These are phyloP conservation scores for Macrocybe sp. DNA, from an alignment of 1,284 basidiomycete genomes.

Conservation along the genomic window DNA sequence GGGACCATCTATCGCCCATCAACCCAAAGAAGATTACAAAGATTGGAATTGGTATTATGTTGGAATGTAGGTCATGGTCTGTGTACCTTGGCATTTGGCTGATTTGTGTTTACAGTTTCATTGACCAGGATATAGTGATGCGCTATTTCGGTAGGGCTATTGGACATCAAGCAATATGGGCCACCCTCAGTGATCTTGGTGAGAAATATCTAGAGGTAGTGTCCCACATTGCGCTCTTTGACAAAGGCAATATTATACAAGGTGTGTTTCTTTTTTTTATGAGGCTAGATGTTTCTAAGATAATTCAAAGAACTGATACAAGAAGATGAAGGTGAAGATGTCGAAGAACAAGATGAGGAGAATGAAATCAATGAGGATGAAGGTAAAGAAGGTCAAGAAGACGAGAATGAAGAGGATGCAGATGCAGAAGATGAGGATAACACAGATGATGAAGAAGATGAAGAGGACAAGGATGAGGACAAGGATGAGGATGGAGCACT, in stretches of 20 bases:
- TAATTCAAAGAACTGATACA: neutral
- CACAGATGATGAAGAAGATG: too few relatives aligned
- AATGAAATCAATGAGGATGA: slow-evolving; percentile 1
- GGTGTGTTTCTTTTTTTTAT: too few relatives aligned
- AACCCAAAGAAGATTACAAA: slow-evolving; percentile 8
- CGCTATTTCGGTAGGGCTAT: slow-evolving; percentile 4
- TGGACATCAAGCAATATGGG: slow-evolving; percentile 7
- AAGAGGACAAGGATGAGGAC: neutral
- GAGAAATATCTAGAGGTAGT: neutral
- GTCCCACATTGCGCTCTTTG: too few relatives aligned
- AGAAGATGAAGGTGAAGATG: slow-evolving; percentile 3
- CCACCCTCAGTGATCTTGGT: neutral
- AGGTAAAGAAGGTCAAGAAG: neutral
- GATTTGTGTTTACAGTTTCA: slow-evolving; percentile 2
- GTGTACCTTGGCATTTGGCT: neutral
- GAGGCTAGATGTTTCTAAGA: neutral
- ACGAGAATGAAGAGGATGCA: neutral
- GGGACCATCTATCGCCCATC: slow-evolving; percentile 19
- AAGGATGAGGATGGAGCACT: slow-evolving; percentile 1
- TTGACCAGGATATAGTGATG: slow-evolving; percentile 9
- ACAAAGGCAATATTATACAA: too few relatives aligned
- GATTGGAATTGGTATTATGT: slow-evolving; percentile 30
- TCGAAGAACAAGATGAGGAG: neutral
- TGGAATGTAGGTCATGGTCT: slow-evolving; percentile 23
- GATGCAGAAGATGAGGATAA: neutral